These are phyloP conservation scores for Brassica juncea DNA, from an alignment of 345 rosid genomes.

Conservation along the genomic window DNA sequence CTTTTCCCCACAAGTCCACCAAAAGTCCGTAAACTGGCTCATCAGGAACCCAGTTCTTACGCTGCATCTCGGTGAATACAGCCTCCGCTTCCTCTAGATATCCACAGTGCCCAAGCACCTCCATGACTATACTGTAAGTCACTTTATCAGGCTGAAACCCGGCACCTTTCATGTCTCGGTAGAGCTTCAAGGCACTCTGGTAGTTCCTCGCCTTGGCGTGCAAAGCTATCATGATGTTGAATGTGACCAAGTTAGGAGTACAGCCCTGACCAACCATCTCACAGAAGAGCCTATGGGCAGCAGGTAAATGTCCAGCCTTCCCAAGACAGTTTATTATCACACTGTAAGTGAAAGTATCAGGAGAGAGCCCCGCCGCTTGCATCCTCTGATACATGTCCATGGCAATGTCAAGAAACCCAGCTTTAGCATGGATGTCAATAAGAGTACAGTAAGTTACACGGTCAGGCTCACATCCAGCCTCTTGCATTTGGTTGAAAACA, in stretches of 20 bases:
- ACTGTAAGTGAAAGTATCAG: constrained; percentile 93
- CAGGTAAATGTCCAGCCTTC: constrained; percentile 83
- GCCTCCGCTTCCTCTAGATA: constrained; percentile 89
- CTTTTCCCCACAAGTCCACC: constrained; percentile 95
- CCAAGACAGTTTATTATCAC: constrained; percentile 98
- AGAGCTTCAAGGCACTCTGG: constrained; percentile 69
- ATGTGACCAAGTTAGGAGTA: constrained; percentile 85
- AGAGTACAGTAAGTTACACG: constrained; percentile 96
- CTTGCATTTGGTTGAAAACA: constrained; percentile 79
- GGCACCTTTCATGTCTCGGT: constrained; percentile 75
- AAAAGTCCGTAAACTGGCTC: constrained; percentile 95
- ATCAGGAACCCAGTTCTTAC: constrained; percentile 87
- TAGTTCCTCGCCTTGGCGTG: constrained; percentile 95
- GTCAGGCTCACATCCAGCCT: constrained; percentile 82
- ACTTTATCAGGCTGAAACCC: constrained; percentile 96
- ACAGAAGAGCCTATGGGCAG: constrained; percentile 74
- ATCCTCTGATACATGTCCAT: constrained; percentile 83
- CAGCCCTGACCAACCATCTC: constrained; percentile 96
- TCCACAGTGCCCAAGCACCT: constrained; percentile 95
- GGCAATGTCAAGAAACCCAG: constrained; percentile 91
- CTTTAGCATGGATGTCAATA: constrained; percentile 95
- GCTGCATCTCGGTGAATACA: constrained; percentile 79
- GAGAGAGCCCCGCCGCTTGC: constrained; percentile 91
- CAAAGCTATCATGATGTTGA: constrained; percentile 88
- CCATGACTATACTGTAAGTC: constrained; percentile 95